These are phyloP conservation scores for Smittium culicis DNA, from an alignment of 371 early-diverging fungal genomes.

Conservation along the genomic window DNA sequence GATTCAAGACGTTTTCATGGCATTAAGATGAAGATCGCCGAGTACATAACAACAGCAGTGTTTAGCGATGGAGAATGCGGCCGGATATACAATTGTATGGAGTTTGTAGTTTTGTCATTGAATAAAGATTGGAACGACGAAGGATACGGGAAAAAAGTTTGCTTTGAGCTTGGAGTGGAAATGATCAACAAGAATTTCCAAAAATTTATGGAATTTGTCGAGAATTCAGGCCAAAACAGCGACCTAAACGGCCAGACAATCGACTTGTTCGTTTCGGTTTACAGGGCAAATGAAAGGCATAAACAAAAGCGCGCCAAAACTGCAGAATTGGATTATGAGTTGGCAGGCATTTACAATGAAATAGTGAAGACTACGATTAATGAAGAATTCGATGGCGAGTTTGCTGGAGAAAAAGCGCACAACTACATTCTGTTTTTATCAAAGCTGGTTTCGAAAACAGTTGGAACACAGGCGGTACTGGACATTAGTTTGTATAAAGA, in stretches of 20 bases:
- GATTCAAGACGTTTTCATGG: not conserved
- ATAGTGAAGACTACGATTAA: not conserved
- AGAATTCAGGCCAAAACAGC: not conserved
- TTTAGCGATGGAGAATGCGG: not conserved
- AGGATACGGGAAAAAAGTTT: not conserved
- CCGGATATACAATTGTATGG: not conserved
- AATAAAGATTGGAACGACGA: not conserved
- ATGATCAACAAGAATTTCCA: not conserved
- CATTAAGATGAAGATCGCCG: too few species aligned
- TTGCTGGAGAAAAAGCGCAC: too few species aligned
- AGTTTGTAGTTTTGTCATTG: not conserved
- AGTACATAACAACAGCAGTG: too few species aligned
- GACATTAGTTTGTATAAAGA: too few species aligned
- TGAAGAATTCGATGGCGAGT: not conserved
- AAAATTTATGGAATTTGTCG: not conserved
- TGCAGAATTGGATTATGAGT: not conserved
- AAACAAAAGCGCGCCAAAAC: not conserved
- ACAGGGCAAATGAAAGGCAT: not conserved
- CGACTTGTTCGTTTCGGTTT: not conserved
- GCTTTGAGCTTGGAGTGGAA: not conserved
- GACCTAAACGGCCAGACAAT: not conserved
- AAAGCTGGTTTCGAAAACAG: too few species aligned
- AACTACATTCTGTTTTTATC: too few species aligned
- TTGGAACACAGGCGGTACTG: too few species aligned
- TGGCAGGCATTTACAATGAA: not conserved